Evolutionary conservation across 805 yeast genomes (phyloP).

Genomic region (Groenewaldozyma tartarivorans): DNA sequence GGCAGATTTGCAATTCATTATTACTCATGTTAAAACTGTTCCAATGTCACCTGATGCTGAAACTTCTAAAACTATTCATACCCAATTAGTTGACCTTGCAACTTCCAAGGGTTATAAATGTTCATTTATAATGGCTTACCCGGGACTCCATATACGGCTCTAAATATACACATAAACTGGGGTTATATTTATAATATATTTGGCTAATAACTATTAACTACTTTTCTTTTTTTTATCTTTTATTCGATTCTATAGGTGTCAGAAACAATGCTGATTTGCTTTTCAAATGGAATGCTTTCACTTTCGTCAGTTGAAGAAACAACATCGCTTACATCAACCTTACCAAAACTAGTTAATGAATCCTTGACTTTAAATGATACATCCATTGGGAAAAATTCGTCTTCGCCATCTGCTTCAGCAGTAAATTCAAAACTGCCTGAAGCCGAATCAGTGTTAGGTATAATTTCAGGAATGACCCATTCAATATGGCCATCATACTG

Average conservation of each 20-base stretch:
- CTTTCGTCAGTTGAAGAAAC: constrained; percentile 39
- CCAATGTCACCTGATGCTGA: constrained; percentile 4
- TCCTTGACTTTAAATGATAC: constrained; percentile 46
- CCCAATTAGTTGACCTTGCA: constrained; percentile 13
- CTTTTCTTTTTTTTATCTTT: neutral
- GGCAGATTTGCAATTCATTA: constrained; percentile 36
- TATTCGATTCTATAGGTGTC: constrained; percentile 30
- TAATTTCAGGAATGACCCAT: constrained; percentile 50
- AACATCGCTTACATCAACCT: constrained; percentile 54
- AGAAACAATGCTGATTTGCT: constrained; percentile 29
- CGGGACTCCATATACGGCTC: constrained; percentile 5
- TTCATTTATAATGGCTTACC: constrained; percentile 9
- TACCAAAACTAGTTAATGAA: constrained; percentile 44
- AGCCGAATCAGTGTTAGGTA: constrained; percentile 37
- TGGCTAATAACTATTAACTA: neutral
- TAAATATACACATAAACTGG: too few species aligned
- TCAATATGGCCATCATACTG: constrained; percentile 61
- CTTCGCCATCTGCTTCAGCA: constrained; percentile 69
- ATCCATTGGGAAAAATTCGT: constrained; percentile 80
- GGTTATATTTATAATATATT: neutral
- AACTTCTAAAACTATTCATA: constrained; percentile 7
- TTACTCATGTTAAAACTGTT: constrained; percentile 41
- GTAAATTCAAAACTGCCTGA: constrained; percentile 74
- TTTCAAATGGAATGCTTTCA: constrained; percentile 60
- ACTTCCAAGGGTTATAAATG: constrained; percentile 7